Evolutionary conservation across 441 rosid genomes (phyloP).

Genomic region (Daphne laureola): DNA sequence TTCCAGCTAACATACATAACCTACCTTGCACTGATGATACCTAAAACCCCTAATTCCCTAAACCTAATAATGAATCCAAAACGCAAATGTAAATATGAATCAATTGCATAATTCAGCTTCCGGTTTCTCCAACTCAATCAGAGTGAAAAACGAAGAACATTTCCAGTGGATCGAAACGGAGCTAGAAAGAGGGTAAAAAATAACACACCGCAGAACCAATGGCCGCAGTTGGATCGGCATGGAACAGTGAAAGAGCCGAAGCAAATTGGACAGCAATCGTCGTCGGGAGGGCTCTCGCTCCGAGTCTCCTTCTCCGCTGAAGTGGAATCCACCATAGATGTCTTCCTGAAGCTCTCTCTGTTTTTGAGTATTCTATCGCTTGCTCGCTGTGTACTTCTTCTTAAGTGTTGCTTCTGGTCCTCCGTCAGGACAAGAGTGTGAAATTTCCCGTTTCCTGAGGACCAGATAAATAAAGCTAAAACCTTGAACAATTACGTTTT

Average conservation of each 20-base stretch:
- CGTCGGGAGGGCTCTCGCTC: slow-evolving; percentile 40
- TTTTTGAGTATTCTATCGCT: slow-evolving; percentile 1
- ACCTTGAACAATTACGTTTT: no score
- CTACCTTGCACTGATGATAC: no score
- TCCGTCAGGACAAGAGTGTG: no score
- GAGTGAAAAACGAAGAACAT: neutral
- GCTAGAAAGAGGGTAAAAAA: neutral
- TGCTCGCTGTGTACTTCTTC: neutral
- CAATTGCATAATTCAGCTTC: neutral
- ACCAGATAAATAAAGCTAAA: no score
- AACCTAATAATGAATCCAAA: slow-evolving; percentile 6
- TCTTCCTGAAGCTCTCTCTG: slow-evolving; percentile 7
- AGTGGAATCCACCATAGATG: slow-evolving; percentile 8
- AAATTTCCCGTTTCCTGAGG: no score
- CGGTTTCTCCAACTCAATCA: neutral
- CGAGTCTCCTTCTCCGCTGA: slow-evolving; percentile 16
- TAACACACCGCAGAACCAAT: slow-evolving; percentile 57
- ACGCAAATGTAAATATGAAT: neutral
- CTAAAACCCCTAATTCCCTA: slow-evolving; percentile 12
- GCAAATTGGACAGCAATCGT: slow-evolving; percentile 53
- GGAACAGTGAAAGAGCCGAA: slow-evolving; percentile 40
- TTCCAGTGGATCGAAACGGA: no score
- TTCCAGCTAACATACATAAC: no score
- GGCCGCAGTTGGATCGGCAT: slow-evolving; percentile 53
- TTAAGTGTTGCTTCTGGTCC: slow-evolving; percentile 4